Base-by-base conservation (phyloP, 768 basidiomycete genomes). In the Mrakia gelida region DNA sequence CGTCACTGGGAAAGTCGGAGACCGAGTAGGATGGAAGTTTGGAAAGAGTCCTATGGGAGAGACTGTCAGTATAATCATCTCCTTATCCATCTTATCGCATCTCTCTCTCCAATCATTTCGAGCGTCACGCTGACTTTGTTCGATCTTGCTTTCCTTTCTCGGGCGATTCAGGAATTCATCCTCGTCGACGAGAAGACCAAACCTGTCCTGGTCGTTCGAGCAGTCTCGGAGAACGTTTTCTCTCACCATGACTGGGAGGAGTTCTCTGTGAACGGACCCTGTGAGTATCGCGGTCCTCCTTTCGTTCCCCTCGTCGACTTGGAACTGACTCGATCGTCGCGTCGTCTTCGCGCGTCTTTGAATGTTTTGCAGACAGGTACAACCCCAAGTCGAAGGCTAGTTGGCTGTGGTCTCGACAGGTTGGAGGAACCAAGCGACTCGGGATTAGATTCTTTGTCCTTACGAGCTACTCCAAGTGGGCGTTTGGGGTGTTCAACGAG, bases 351-450 rank as follows among this genome's bases (percentile, higher is more conserved):
- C 45, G 34, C 32, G 45, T 41, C 62, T 62, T 8, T 32, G 28
- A n/a, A n/a, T n/a, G 5, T 70, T 3, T 26, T 9, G 52, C 71
- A 54, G 84, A 84, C 79, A 77, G 80, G 26, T 85, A 85, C 81
- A 82, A 83, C 79, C 84, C 83, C 70, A 84, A 83, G 72, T 83
- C 82, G 61, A 84, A 83, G 79, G 84, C 84, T 6, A 84, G 83
- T 34, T 84, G 84, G 84, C 83, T 84, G 79, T 84, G 84, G 83
- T 84, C 83, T n/a, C 80, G 84, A 74, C 79, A 82, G 34, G 83
- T 79, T 72, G 81, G 80, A 56, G 83, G 82, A 4, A 80, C 81
- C 71, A 81, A 80, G 43, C 81, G 84, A 41, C 80, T 84, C 65
- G 80, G 76, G 3, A 81, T 83, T 79, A 72, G 80, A 32, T 82